A percentile compares a stretch with the other conserved stretches of the same genome.
These are phyloP conservation scores for Sambucus nigra DNA, from an alignment of 129 eudicot species.

Conservation along the genomic window DNA sequence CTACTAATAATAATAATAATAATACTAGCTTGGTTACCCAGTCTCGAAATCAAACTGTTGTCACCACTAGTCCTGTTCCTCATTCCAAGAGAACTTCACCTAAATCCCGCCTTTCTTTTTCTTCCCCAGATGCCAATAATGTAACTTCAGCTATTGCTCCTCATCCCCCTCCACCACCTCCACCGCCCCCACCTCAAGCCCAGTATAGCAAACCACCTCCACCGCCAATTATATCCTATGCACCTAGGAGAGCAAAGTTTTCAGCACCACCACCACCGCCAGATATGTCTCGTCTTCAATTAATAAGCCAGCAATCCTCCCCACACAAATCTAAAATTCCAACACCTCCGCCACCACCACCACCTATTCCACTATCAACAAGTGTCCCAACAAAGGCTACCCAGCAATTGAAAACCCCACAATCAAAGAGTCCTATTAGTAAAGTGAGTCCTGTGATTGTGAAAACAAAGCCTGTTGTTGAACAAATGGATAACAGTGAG, in stretches of 20 bases:
- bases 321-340: slow-evolving; percentile 27
- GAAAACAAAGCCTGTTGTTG: slow-evolving; percentile 24
- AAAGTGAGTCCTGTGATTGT: slow-evolving; percentile 26
- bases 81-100: slow-evolving; percentile 92
- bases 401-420: slow-evolving; percentile 18
- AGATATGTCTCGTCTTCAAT: slow-evolving; percentile 48
- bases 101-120: slow-evolving; percentile 49
- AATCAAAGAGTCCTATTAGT: slow-evolving; percentile 27
- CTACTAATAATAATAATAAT: slow-evolving; percentile 10
- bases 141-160: slow-evolving; percentile 23
- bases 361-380: slow-evolving; percentile 18
- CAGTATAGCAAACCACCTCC: slow-evolving; percentile 28
- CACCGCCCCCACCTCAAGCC: slow-evolving; percentile 20
- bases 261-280: slow-evolving; percentile 67
- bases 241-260: slow-evolving; percentile 47
- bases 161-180: slow-evolving; percentile 26
- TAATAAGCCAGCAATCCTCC: slow-evolving; percentile 27
- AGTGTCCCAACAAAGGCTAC: slow-evolving; percentile 11
- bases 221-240: slow-evolving; percentile 29
- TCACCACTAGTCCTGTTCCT: slow-evolving; percentile 37
- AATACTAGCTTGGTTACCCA: slow-evolving; percentile 22
- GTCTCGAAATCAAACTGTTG: slow-evolving; percentile 18
- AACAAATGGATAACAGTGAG: slow-evolving; percentile 21
- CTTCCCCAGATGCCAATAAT: slow-evolving; percentile 55
- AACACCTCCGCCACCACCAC: slow-evolving; percentile 45